Conservation (phyloP, 345 rosid genomes). For the Leavenworthia alabamica region DNA sequence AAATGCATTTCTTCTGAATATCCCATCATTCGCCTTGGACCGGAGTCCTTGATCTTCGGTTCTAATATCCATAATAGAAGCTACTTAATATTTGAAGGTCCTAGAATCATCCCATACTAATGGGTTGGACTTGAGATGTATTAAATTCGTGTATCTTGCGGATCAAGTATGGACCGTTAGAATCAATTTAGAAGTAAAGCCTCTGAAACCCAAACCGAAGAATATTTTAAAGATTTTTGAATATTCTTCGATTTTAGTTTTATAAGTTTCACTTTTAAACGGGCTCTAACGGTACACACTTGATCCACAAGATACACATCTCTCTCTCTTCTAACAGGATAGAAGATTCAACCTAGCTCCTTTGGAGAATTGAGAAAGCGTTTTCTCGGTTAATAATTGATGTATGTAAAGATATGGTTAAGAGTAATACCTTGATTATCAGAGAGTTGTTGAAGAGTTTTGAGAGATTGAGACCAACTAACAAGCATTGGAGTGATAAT, state of each 20-base stretch:
- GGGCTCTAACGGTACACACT: too few species aligned
- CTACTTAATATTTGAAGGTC: background rate
- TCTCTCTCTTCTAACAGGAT: background rate
- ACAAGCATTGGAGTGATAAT: constrained; percentile 81
- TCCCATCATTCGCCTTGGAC: constrained; percentile 32
- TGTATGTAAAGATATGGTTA: background rate
- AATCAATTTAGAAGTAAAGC: too few species aligned
- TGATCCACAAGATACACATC: too few species aligned
- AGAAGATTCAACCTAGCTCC: background rate
- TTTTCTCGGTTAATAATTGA: background rate
- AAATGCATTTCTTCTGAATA: constrained; percentile 9
- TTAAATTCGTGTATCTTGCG: too few species aligned
- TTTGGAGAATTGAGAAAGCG: background rate
- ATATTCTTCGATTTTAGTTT: too few species aligned
- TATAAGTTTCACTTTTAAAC: too few species aligned
- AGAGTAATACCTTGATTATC: constrained; percentile 15
- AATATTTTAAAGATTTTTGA: too few species aligned
- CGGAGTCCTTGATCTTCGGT: background rate
- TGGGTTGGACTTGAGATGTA: too few species aligned
- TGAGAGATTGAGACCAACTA: constrained; percentile 65
- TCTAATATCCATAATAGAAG: background rate
- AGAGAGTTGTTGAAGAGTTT: background rate
- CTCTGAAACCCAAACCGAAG: too few species aligned
- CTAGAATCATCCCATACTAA: too few species aligned
- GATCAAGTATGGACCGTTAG: too few species aligned